Evolutionary conservation across 2,329 filamentous ascomycete genomes (phyloP), one percentile per base, ranked within the genome.

Genomic region (Davidsoniella virescens): DNA sequence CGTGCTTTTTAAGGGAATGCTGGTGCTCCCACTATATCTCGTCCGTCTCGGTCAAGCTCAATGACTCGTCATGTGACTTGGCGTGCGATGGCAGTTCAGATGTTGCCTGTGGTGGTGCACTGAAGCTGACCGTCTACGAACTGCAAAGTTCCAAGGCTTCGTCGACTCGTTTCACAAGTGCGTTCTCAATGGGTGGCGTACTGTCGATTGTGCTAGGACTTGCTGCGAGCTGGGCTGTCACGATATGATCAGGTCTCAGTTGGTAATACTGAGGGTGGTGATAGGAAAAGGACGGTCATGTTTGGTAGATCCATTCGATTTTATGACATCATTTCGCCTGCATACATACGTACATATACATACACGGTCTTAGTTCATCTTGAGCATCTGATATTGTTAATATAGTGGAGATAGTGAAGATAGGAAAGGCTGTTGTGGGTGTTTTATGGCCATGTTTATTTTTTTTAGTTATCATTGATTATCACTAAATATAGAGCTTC

Each of bases 11-110:
- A 33, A 74, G 73, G 50, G 75, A 79, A 63, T 80, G 76, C 66
- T 80, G 73, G 69, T 80, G 77, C 60, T 67, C 71, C 18, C 63
- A 69, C 16, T 63, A 63, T 44, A 57, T 80, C n/a, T 68, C 67
- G 7, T 60, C 62, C 7, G 65, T 75, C 20, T 67, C 72, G 14
- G 59, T 57, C 8, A 66, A 67, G 54, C 59, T 76, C 8, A 57
- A 65, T 26, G 73, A 77, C 18, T 56, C 55, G 16, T 62, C 63
- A 2, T 80, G 76, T 61, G 61, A 70, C 51, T 65, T 70, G 29
- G 61, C 71, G 0, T 80, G 77, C 55, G 67, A 71, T 43, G 76
- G 75, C 2, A 70, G 76, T 58, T 61, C 61, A 14, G 64, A 61
- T 1, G 65, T 72, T 45, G 63, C 70, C 2, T 81, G 76, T 54